Percentiles rank a stretch among this genome's conserved stretches.
These are phyloP conservation scores for Fusarium lyarnte DNA, from an alignment of 2,329 filamentous ascomycete species.

Conservation along the genomic window DNA sequence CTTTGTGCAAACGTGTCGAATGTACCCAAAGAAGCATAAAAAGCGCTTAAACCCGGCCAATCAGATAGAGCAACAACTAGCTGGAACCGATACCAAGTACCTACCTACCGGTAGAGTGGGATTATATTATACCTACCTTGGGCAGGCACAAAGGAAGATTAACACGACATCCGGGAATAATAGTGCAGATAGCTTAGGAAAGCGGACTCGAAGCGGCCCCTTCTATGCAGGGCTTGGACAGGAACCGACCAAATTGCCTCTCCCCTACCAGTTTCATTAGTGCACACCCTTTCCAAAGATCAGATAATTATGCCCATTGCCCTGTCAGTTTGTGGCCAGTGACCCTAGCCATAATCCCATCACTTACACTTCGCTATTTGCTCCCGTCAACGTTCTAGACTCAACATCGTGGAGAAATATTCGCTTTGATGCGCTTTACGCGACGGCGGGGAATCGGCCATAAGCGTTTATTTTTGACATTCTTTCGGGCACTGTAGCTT, in stretches of 20 bases:
- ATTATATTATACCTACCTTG: neutral
- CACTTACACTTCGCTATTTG: neutral
- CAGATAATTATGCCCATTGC: neutral
- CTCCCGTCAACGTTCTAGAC: constrained; percentile 34
- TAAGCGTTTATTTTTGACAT: neutral
- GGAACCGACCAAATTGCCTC: constrained; percentile 9
- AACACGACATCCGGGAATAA: constrained; percentile 27
- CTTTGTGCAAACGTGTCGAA: neutral
- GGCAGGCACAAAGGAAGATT: constrained; percentile 7
- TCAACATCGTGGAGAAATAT: constrained; percentile 15
- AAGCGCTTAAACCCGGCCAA: neutral
- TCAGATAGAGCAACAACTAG: neutral
- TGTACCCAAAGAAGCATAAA: neutral
- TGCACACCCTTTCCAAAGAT: constrained; percentile 9
- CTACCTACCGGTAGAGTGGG: neutral
- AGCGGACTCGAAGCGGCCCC: constrained; percentile 18
- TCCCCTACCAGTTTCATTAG: neutral
- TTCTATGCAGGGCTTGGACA: constrained; percentile 22
- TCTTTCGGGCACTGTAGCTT: neutral
- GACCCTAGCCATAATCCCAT: neutral
- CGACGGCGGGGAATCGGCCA: constrained; percentile 14
- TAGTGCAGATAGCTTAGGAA: constrained; percentile 10
- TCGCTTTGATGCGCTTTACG: constrained; percentile 1
- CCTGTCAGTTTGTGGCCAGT: neutral
- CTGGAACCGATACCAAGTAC: neutral